Conservation (phyloP, 805 yeast species). For the Yarrowia sp. region DNA sequence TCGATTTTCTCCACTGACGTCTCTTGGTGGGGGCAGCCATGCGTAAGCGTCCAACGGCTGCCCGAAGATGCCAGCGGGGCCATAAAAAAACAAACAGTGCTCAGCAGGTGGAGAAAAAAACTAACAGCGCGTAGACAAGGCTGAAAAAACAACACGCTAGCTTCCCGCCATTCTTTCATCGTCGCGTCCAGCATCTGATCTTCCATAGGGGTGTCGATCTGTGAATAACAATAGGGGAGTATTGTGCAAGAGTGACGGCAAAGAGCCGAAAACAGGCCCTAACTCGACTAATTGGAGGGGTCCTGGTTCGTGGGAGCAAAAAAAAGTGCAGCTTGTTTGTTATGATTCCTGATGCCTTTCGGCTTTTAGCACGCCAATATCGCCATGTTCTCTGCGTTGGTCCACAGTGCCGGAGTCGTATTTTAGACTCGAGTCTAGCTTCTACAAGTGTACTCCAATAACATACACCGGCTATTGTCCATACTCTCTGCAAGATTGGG, state of each 20-base stretch:
- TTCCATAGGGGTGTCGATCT: conserved; percentile 27
- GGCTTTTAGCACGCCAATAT: conserved; percentile 7
- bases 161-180: neutral
- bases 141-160: neutral
- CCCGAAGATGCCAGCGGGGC: neutral
- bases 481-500: conserved; percentile 1
- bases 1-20: neutral
- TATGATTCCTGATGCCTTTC: neutral
- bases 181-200: conserved; percentile 7
- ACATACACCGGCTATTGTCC: neutral
- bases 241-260: neutral
- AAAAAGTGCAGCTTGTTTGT: neutral
- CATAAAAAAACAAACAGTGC: neutral
- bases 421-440: neutral
- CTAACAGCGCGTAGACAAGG: neutral
- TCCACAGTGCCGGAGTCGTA: neutral
- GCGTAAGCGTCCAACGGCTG: conserved; percentile 1
- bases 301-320: too few species aligned
- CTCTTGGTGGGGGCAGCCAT: neutral
- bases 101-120: neutral
- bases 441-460: neutral
- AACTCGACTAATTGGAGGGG: neutral
- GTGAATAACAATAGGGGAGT: neutral
- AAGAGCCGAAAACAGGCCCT: neutral
- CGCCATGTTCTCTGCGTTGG: conserved; percentile 7